Evolutionary conservation across 2,329 filamentous ascomycete species (phyloP).

Genomic region (Botrytis hyacinthi): DNA sequence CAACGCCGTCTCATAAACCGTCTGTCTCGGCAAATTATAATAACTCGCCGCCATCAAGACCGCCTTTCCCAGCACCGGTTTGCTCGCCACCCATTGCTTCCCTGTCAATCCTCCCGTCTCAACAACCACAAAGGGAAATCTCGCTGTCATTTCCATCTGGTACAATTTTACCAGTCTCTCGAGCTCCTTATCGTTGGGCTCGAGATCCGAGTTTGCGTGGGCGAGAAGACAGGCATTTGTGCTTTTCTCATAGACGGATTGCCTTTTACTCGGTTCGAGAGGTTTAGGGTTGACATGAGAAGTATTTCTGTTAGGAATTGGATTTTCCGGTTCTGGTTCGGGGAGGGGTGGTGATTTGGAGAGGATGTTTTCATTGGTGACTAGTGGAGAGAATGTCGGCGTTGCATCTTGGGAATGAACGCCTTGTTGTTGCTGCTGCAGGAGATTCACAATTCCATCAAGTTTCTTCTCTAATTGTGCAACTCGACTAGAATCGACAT

Average conservation of each 20-base stretch:
- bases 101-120: not conserved
- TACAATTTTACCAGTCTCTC: slow-evolving; percentile 4
- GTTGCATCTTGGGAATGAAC: not conserved
- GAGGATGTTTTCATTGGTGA: not conserved
- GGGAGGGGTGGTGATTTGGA: not conserved
- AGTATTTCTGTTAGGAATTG: not conserved
- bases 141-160: not conserved
- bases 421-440: not conserved
- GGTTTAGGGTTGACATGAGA: not conserved
- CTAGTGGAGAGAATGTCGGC: not conserved
- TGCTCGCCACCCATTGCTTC: slow-evolving; percentile 5
- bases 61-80: slow-evolving; percentile 11
- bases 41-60: slow-evolving; percentile 17
- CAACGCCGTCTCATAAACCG: slow-evolving; percentile 2
- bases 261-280: not conserved
- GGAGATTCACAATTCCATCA: slow-evolving; percentile 16
- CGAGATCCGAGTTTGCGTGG: not conserved
- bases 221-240: slow-evolving; percentile 13
- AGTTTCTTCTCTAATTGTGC: slow-evolving; percentile 18
- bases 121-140: slow-evolving; percentile 15
- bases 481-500: not conserved
- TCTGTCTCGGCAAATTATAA: slow-evolving; percentile 17
- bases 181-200: slow-evolving; percentile 1
- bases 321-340: not conserved
- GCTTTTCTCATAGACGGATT: not conserved